Conservation (phyloP, 2,329 filamentous ascomycete genomes). For the Fusarium camptoceras region DNA sequence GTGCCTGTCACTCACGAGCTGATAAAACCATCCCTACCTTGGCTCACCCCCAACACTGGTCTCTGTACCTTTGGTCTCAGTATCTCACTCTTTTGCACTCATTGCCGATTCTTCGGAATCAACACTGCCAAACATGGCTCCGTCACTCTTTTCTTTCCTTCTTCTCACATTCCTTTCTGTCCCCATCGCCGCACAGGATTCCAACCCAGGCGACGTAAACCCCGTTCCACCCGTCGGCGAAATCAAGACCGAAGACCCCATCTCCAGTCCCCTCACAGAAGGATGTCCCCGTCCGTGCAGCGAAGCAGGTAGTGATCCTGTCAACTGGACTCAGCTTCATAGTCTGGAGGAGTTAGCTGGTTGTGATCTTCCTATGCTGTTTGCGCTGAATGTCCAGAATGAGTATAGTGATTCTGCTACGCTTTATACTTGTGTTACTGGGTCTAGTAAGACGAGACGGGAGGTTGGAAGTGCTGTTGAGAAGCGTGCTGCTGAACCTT, state of each 20-base stretch:
- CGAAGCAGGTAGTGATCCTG: slow-evolving; percentile 35
- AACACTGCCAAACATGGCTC: slow-evolving; percentile 34
- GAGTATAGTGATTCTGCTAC: slow-evolving; percentile 42
- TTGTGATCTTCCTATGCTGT: slow-evolving; percentile 37
- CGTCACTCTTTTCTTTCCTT: slow-evolving; percentile 42
- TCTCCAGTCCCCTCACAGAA: slow-evolving; percentile 40
- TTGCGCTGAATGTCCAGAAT: slow-evolving; percentile 41
- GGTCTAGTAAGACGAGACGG: slow-evolving; percentile 13
- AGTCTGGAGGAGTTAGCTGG: slow-evolving; percentile 36
- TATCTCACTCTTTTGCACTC: neutral
- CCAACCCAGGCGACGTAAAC: slow-evolving; percentile 36
- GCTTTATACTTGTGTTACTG: slow-evolving; percentile 36
- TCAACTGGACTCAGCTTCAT: slow-evolving; percentile 44
- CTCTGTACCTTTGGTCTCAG: neutral
- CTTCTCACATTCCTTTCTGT: slow-evolving; percentile 33
- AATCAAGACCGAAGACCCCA: slow-evolving; percentile 43
- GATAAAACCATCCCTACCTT: slow-evolving; percentile 21
- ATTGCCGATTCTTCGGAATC: neutral
- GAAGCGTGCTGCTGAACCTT: slow-evolving; percentile 18
- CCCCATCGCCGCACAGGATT: slow-evolving; percentile 13
- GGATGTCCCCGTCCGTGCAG: slow-evolving; percentile 41
- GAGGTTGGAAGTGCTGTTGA: slow-evolving; percentile 26
- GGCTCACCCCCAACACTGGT: neutral
- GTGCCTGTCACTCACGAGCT: neutral
- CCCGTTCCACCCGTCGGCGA: slow-evolving; percentile 37